These are phyloP conservation scores for Lanmaoa pseudosensibilis DNA, from an alignment of 768 basidiomycete genomes.

Conservation along the genomic window DNA sequence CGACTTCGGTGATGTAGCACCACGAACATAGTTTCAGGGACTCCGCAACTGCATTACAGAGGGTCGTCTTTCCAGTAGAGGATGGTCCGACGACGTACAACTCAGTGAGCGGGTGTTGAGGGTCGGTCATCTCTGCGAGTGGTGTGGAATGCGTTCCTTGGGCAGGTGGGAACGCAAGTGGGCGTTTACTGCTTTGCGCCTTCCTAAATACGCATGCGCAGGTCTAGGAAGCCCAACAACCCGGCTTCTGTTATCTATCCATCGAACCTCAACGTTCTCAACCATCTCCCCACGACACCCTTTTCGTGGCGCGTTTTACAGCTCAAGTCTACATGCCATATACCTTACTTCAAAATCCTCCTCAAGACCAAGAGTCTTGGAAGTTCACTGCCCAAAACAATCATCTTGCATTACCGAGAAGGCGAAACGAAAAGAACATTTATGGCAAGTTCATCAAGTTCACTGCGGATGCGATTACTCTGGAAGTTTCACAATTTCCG, in stretches of 20 bases:
- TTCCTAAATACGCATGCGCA: constrained; percentile 10
- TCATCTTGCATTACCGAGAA: constrained; percentile 28
- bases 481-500: constrained; percentile 50
- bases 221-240: constrained; percentile 1
- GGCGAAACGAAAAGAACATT: constrained; percentile 27
- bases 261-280: not conserved
- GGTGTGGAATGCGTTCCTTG: constrained; percentile 1
- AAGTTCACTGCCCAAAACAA: constrained; percentile 40
- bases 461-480: constrained; percentile 47
- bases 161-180: constrained; percentile 18
- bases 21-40: constrained; percentile 38
- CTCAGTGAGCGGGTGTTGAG: constrained; percentile 17
- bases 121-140: constrained; percentile 17
- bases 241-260: constrained; percentile 1
- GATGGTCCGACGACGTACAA: constrained; percentile 55
- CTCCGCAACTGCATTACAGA: constrained; percentile 52
- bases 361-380: constrained; percentile 55
- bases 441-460: constrained; percentile 55
- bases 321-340: constrained; percentile 13
- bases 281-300: not conserved
- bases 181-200: constrained; percentile 9
- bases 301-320: not conserved
- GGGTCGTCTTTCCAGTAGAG: constrained; percentile 71
- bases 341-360: constrained; percentile 40
- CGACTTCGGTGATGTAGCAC: constrained; percentile 59